Evolutionary conservation across 108 stramenopile species (phyloP), one percentile per base, ranked within the genome.

Genomic region (Thalassiosira profunda): DNA sequence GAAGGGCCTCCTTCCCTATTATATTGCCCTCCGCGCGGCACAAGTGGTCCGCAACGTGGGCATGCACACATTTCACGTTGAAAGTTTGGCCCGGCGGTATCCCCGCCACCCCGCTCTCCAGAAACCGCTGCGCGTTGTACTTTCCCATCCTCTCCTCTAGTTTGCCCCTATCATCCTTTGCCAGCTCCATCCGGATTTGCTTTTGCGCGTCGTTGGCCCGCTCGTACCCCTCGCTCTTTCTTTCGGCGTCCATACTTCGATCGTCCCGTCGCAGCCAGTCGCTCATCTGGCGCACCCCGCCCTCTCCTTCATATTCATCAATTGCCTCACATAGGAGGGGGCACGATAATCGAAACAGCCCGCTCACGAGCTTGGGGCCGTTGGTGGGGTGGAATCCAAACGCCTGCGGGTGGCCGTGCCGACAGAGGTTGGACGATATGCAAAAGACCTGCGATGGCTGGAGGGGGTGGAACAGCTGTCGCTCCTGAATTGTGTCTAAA

Each of bases 351-450:
- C 65, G 63, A 34, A 73, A 66, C 30, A 73, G 42, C 29, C 72
- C 72, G 25, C 65, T 67, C 18, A 43, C 41, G 7, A 67, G 14
- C 26, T 71, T 71, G 6, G 65, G 56, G 1, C 72, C 72, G 1
- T 57, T 66, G 0, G 70, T 54, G 23, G 72, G 72, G 48, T 73
- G 65, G 31, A 73, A 58, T n/a, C 65, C 72, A 65, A 73, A 67
- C 4, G 72, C 65, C 46, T 73, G 72, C n/a, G 65, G 72, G 40
- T 56, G 54, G 26, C 64, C 65, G 54, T 73, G 65, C 8, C 20
- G 42, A 56, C 72, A 73, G 12, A 52, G 35, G 1, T 65, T 35
- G 21, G 30, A 30, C 14, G 70, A 71, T 2, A 53, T 40, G 51
- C 58, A 61, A n/a, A 59, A 59, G 21, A 48, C 48, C 45, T 71